Conservation (phyloP, 2,329 filamentous ascomycete species). For the Phaeomoniella chlamydospora region DNA sequence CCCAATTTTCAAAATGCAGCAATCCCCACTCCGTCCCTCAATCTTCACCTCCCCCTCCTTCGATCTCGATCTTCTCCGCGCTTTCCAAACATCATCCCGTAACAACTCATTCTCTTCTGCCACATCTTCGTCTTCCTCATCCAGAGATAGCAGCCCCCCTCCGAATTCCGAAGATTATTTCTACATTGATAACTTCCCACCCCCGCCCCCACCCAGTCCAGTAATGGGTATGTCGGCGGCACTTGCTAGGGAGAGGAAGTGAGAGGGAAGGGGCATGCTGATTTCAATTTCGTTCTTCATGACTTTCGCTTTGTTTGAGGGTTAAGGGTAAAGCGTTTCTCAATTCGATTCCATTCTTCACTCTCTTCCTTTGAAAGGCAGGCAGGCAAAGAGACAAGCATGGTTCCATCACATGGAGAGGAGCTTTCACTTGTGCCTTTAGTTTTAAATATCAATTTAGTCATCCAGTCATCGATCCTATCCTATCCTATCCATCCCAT, state of each 20-base stretch:
- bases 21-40: constrained; percentile 9
- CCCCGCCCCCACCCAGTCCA: constrained; percentile 17
- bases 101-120: constrained; percentile 8
- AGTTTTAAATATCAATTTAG: too few relatives aligned
- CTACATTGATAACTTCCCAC: constrained; percentile 14
- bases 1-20: constrained; percentile 8
- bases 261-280: not conserved
- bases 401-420: too few relatives aligned
- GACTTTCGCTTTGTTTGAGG: too few relatives aligned
- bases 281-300: too few relatives aligned
- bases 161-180: constrained; percentile 2
- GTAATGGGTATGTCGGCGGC: constrained; percentile 7
- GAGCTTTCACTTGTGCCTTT: too few relatives aligned
- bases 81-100: constrained; percentile 19
- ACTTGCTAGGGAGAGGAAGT: constrained; percentile 3
- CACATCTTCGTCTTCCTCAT: constrained; percentile 5
- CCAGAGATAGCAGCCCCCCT: constrained; percentile 7
- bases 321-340: too few relatives aligned
- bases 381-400: too few relatives aligned
- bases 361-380: too few relatives aligned
- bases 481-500: too few relatives aligned
- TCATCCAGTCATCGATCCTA: too few relatives aligned
- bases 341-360: too few relatives aligned
- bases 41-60: constrained; percentile 13
- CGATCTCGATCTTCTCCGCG: constrained; percentile 22